phyloP scores from a whole-genome alignment of 768 basidiomycete genomes.

The Amanita pallidorosea region DNA sequence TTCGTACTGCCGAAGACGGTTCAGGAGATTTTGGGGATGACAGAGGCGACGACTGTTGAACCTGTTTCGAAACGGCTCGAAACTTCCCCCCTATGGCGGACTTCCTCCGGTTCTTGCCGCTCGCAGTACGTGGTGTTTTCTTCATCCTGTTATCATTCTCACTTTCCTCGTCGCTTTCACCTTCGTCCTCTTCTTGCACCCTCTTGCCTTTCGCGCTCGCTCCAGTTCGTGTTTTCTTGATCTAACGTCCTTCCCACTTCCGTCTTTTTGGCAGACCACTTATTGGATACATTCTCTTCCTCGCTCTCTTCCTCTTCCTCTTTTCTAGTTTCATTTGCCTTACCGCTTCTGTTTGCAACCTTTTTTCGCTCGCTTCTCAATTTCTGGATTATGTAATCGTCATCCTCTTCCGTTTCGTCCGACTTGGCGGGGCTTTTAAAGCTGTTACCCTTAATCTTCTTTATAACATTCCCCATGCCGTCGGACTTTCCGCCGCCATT shows the following conservation, averaged over 20 bases:
- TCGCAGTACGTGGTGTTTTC: not conserved
- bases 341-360: not conserved
- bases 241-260: not conserved
- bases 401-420: slow-evolving; percentile 5
- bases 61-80: not conserved
- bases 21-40: not conserved
- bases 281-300: not conserved
- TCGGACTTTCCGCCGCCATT: not conserved
- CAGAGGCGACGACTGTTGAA: slow-evolving; percentile 1
- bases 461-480: not conserved
- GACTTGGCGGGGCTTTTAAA: slow-evolving; percentile 1
- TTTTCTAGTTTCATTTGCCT: not conserved
- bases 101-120: not conserved
- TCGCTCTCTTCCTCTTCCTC: not conserved
- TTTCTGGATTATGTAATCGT: not conserved
- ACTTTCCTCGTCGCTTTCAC: not conserved
- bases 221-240: not conserved
- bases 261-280: not conserved
- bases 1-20: not conserved
- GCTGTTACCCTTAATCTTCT: not conserved
- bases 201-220: slow-evolving; percentile 1
- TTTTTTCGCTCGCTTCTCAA: not conserved
- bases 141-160: not conserved
- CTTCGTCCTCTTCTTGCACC: not conserved
- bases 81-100: not conserved